Conservation (phyloP, 139 green algal genomes). For the Mychonastes homosphaera region DNA sequence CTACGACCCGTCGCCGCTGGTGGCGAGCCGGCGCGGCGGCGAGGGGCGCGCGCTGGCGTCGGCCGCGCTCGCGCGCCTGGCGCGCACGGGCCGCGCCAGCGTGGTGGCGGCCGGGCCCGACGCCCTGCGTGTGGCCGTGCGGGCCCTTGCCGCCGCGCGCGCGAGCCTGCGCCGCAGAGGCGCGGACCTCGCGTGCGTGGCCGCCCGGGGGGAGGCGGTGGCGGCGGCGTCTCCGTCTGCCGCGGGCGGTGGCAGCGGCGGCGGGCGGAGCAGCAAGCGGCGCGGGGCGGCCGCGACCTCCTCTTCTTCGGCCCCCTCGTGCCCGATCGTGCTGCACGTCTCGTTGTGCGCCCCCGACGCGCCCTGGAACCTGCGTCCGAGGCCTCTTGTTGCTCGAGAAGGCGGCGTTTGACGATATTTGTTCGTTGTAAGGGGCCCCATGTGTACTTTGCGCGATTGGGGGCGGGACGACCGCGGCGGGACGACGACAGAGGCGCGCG, state of each 20-base stretch:
- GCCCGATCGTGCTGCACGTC: constrained; percentile 15
- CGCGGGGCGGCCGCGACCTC: not conserved
- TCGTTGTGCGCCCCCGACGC: constrained; percentile 10
- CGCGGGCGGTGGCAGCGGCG: constrained; percentile 1
- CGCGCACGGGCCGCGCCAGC: constrained; percentile 3
- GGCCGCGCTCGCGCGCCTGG: constrained; percentile 9
- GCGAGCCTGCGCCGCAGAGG: constrained; percentile 5
- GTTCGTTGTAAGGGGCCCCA: not conserved
- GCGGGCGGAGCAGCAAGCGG: not conserved
- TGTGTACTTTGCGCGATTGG: not conserved
- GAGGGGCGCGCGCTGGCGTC: not conserved
- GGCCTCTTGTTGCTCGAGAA: not conserved
- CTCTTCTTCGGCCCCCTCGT: too few species aligned
- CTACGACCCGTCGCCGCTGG: constrained; percentile 5
- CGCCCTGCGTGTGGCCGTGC: constrained; percentile 1
- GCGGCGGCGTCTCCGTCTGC: not conserved
- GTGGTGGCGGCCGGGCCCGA: constrained; percentile 12
- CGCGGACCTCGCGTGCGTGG: constrained; percentile 8
- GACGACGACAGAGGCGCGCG: not conserved
- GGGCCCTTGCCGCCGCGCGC: not conserved
- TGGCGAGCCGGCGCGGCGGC: constrained; percentile 4
- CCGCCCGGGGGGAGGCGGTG: constrained; percentile 6
- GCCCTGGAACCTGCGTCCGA: constrained; percentile 10
- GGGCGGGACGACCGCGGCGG: constrained; percentile 1
- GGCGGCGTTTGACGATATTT: too few species aligned